These are phyloP conservation scores for Eucalyptus leucophloia DNA, from an alignment of 345 rosid genomes.

Conservation along the genomic window DNA sequence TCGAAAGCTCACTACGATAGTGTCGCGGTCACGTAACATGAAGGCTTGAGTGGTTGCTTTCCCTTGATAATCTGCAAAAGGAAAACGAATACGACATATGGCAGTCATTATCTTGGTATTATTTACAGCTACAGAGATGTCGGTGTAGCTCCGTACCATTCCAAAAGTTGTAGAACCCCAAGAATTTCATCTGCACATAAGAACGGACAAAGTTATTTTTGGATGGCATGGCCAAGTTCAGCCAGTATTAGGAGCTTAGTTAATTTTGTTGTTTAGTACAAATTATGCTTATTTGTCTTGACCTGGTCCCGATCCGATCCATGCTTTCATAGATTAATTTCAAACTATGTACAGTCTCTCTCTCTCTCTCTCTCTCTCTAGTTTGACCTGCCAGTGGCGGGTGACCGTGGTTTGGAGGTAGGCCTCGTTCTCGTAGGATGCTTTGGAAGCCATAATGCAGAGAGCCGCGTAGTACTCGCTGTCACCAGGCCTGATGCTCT, in stretches of 20 bases:
- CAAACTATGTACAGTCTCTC: neutral
- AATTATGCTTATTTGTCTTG: neutral
- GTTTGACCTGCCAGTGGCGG: constrained; percentile 44
- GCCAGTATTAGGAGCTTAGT: neutral
- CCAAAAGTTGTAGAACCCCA: constrained; percentile 51
- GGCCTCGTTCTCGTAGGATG: constrained; percentile 53
- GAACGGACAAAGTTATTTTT: neutral
- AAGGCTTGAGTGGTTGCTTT: constrained; percentile 14
- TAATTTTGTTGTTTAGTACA: neutral
- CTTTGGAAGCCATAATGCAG: constrained; percentile 57
- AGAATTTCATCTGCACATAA: constrained; percentile 37
- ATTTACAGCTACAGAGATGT: neutral
- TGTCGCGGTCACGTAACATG: constrained; percentile 4
- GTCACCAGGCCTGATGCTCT: constrained; percentile 19
- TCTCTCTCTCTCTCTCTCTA: neutral
- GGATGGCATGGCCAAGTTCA: neutral
- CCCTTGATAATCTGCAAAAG: constrained; percentile 12
- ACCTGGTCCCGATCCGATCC: constrained; percentile 5
- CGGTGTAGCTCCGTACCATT: constrained; percentile 27
- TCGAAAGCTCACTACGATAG: constrained; percentile 20
- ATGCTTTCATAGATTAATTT: neutral
- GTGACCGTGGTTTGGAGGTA: constrained; percentile 23
- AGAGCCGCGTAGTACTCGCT: constrained; percentile 32
- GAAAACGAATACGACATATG: neutral
- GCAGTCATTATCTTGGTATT: neutral